A percentile compares a stretch with the other conserved stretches of the same genome.
phyloP scores from a whole-genome alignment of 2,329 filamentous ascomycete genomes.

The Calonectria pseudoreteaudii region DNA sequence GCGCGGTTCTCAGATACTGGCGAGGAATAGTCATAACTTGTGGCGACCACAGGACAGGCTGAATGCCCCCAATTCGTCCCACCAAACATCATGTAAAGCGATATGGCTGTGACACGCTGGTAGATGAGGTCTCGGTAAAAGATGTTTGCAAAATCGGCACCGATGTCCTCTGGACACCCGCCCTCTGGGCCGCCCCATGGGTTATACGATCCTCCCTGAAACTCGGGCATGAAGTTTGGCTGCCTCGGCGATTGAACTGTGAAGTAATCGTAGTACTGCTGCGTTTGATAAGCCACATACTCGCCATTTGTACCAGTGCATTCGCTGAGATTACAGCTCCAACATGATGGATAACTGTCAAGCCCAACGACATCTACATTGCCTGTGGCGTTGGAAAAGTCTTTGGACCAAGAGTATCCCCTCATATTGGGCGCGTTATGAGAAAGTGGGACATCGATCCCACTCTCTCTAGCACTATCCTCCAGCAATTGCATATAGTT shows the following conservation, averaged over 20 bases:
- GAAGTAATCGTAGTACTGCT: constrained; percentile 48
- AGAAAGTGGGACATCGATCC: constrained; percentile 68
- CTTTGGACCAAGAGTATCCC: constrained; percentile 68
- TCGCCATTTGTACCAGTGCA: constrained; percentile 71
- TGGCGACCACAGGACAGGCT: constrained; percentile 67
- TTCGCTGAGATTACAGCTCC: constrained; percentile 72
- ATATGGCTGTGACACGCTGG: constrained; percentile 69
- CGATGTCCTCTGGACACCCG: constrained; percentile 65
- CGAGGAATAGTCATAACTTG: constrained; percentile 73
- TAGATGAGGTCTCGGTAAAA: constrained; percentile 73
- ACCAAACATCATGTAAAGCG: constrained; percentile 74
- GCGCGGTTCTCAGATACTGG: constrained; percentile 70
- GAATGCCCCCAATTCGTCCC: constrained; percentile 74
- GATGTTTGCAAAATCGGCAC: constrained; percentile 70
- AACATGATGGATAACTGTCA: constrained; percentile 68
- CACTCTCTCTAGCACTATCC: constrained; percentile 63
- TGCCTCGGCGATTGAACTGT: constrained; percentile 37
- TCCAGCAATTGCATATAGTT: constrained; percentile 70
- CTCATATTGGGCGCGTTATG: constrained; percentile 71
- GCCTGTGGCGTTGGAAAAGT: constrained; percentile 67
- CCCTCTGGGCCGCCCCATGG: constrained; percentile 71
- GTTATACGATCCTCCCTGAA: constrained; percentile 58
- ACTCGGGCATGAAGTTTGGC: constrained; percentile 43
- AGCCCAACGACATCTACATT: constrained; percentile 66
- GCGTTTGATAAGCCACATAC: constrained; percentile 65